Conservation (phyloP, 1,139 yeast genomes). For the Torulaspora globosa region DNA sequence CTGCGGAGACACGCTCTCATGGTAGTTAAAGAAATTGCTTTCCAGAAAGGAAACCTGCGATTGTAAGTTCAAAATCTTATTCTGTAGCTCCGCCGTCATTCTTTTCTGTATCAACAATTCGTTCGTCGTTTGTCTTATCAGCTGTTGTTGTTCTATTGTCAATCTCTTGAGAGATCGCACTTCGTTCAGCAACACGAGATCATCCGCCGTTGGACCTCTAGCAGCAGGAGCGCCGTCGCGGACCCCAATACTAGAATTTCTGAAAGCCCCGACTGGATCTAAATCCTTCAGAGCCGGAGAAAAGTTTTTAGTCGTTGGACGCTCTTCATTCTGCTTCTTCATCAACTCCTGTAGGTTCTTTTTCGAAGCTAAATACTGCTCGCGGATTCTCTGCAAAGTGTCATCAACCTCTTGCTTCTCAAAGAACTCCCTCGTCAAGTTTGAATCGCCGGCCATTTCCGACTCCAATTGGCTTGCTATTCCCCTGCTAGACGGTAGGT, state of each 20-base stretch:
- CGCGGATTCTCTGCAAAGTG: conserved; percentile 31
- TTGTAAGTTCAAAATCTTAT: conserved; percentile 10
- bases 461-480: not conserved
- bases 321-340: conserved; percentile 12
- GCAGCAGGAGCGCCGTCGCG: not conserved
- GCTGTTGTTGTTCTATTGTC: conserved; percentile 19
- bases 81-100: conserved; percentile 13
- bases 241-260: too few species aligned
- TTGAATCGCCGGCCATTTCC: conserved; percentile 4
- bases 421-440: conserved; percentile 15
- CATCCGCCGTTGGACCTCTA: conserved; percentile 7
- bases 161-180: conserved; percentile 17
- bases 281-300: not conserved
- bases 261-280: too few species aligned
- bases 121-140: conserved; percentile 16
- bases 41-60: conserved; percentile 10
- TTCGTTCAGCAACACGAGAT: conserved; percentile 12
- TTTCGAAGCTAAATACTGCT: conserved; percentile 31
- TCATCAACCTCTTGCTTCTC: conserved; percentile 31
- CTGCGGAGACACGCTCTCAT: conserved; percentile 3
- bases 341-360: conserved; percentile 24
- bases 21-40: conserved; percentile 5
- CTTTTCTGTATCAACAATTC: conserved; percentile 16
- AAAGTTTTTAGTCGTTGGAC: not conserved
- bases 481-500: not conserved